Evolutionary conservation across 2,329 filamentous ascomycete genomes (phyloP).

Genomic region (Sphaerulina populicola): DNA sequence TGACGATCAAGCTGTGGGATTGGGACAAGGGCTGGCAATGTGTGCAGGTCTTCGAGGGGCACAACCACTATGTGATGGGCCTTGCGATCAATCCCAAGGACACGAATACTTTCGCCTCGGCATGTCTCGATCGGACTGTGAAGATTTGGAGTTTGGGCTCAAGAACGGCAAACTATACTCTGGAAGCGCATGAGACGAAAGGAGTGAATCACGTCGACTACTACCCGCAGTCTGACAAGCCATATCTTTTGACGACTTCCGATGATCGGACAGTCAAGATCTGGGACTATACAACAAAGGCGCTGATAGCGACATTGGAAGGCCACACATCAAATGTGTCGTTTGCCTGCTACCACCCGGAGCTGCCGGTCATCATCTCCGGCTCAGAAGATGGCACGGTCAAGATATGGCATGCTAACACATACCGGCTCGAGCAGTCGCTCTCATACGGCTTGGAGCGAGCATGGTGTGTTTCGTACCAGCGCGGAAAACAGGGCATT

Average conservation of each 20-base stretch:
- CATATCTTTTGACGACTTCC: conserved; percentile 89
- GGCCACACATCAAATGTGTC: conserved; percentile 97
- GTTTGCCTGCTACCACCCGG: conserved; percentile 95
- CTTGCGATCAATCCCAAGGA: conserved; percentile 96
- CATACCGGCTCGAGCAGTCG: conserved; percentile 90
- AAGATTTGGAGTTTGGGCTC: conserved; percentile 97
- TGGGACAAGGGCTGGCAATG: conserved; percentile 99
- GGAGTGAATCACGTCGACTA: conserved; percentile 97
- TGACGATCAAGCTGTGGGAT: conserved; percentile 98
- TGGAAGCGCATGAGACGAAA: conserved; percentile 94
- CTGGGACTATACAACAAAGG: conserved; percentile 98
- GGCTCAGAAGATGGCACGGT: conserved; percentile 96
- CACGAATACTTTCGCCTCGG: conserved; percentile 56
- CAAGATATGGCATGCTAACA: conserved; percentile 98
- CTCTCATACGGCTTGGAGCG: conserved; percentile 92
- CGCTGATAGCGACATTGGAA: conserved; percentile 89
- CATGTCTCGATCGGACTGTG: conserved; percentile 90
- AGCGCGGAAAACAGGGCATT: conserved; percentile 86
- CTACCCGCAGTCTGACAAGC: conserved; percentile 60
- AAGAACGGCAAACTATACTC: conserved; percentile 87
- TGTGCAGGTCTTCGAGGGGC: conserved; percentile 91
- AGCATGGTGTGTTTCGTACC: conserved; percentile 95
- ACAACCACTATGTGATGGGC: conserved; percentile 95
- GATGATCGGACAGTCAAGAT: conserved; percentile 96
- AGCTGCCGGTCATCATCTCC: conserved; percentile 92